Conservation (phyloP, 805 yeast genomes). For the Debaryomyces hansenii region DNA sequence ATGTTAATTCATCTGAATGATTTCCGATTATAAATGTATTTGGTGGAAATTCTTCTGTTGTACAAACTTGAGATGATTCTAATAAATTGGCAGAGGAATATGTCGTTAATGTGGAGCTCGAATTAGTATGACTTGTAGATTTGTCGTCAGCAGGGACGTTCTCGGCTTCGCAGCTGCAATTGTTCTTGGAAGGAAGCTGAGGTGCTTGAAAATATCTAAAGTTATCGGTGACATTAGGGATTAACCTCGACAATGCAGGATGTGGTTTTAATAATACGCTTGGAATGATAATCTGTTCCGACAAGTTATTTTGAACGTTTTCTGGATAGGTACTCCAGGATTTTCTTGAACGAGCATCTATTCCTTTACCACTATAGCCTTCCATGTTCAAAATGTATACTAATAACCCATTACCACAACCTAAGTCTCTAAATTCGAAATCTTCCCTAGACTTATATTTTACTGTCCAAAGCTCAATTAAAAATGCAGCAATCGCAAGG, state of each 20-base stretch:
- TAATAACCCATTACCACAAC: conserved; percentile 92
- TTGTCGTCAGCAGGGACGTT: background rate
- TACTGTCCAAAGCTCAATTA: conserved; percentile 80
- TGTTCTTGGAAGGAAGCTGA: conserved; percentile 20
- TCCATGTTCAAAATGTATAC: conserved; percentile 74
- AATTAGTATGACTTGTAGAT: background rate
- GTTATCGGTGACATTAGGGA: conserved; percentile 58
- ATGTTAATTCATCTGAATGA: conserved; percentile 92
- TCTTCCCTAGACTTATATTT: conserved; percentile 39
- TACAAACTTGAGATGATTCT: conserved; percentile 49
- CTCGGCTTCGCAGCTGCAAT: background rate
- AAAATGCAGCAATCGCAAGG: conserved; percentile 90
- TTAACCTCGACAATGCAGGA: conserved; percentile 54
- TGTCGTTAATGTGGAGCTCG: conserved; percentile 49
- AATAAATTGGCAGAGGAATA: conserved; percentile 56
- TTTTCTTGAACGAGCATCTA: conserved; percentile 86
- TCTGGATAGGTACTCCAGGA: conserved; percentile 80
- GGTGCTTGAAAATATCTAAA: conserved; percentile 62
- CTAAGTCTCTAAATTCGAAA: conserved; percentile 82
- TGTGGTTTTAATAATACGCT: conserved; percentile 67
- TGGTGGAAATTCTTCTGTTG: conserved; percentile 63
- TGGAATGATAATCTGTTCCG: conserved; percentile 85
- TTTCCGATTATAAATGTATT: conserved; percentile 88
- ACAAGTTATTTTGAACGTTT: conserved; percentile 55
- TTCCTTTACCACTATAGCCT: conserved; percentile 80